Percentiles rank a stretch among this genome's conserved stretches.
These are phyloP conservation scores for Lachnellula arida DNA, from an alignment of 2,329 filamentous ascomycete genomes.

Conservation along the genomic window DNA sequence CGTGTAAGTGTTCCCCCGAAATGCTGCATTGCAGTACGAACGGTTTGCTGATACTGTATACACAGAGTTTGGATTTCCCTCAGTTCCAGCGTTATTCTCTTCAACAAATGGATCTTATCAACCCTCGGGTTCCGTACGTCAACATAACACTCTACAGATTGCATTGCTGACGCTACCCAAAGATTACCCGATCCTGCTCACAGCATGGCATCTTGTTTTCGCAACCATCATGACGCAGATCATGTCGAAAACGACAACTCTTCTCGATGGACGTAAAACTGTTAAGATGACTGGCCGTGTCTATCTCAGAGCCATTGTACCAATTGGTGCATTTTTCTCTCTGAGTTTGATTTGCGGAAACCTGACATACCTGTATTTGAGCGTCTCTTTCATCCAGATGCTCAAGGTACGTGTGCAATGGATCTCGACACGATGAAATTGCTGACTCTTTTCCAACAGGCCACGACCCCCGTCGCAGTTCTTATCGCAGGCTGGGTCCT, in stretches of 20 bases:
- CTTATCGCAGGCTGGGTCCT: constrained; percentile 85
- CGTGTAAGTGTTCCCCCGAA: constrained; percentile 42
- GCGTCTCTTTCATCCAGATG: constrained; percentile 98
- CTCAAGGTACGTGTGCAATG: constrained; percentile 64
- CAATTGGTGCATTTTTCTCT: constrained; percentile 94
- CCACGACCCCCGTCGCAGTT: constrained; percentile 90
- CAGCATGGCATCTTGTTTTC: constrained; percentile 92
- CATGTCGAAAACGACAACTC: constrained; percentile 80
- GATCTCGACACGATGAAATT: neutral
- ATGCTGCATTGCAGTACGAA: neutral
- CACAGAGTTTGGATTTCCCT: constrained; percentile 83
- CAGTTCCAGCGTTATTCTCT: constrained; percentile 91
- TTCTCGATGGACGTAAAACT: constrained; percentile 90
- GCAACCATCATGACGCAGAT: constrained; percentile 93
- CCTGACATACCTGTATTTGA: constrained; percentile 90
- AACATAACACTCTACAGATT: neutral
- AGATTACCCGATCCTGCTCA: constrained; percentile 76
- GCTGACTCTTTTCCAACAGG: constrained; percentile 44
- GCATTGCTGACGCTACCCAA: constrained; percentile 29
- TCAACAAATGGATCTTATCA: constrained; percentile 98
- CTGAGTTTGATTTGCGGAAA: constrained; percentile 96
- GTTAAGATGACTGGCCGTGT: constrained; percentile 96
- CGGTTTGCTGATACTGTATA: constrained; percentile 11
- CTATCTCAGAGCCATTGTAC: constrained; percentile 88
- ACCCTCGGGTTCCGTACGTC: constrained; percentile 75